Percentiles rank a stretch among this genome's conserved stretches.
These are phyloP conservation scores for Fusarium albidum DNA, from an alignment of 2,329 filamentous ascomycete genomes.

Conservation along the genomic window DNA sequence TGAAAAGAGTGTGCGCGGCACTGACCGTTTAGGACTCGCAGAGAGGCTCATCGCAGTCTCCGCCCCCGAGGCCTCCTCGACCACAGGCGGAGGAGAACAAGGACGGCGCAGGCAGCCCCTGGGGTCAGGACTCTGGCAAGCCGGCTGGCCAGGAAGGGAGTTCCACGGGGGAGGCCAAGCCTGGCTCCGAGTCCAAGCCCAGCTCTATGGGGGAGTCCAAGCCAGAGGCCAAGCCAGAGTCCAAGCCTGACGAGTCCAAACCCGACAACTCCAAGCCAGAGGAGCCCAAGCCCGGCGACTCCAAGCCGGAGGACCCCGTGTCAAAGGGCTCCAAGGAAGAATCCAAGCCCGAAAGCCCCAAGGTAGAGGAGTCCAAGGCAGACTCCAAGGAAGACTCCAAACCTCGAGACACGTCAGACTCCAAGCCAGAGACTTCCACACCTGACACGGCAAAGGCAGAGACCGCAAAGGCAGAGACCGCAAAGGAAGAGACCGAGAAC, in stretches of 20 bases:
- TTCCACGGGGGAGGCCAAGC: conserved; percentile 2
- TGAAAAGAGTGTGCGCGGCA: neutral
- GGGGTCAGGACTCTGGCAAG: conserved; percentile 19
- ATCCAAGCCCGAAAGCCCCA: neutral
- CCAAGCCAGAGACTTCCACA: too few species aligned
- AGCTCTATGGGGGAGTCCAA: neutral
- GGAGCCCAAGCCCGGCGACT: conserved; percentile 1
- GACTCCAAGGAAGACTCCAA: neutral
- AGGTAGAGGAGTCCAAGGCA: neutral
- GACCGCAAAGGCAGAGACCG: neutral
- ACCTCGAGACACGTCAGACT: neutral
- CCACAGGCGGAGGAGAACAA: conserved; percentile 8
- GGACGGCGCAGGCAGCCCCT: conserved; percentile 11
- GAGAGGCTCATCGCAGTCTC: conserved; percentile 18
- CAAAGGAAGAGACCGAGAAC: too few species aligned
- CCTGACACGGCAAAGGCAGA: neutral
- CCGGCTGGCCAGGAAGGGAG: conserved; percentile 18
- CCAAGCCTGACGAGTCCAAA: neutral
- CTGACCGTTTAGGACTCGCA: conserved; percentile 28
- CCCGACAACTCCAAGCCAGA: neutral
- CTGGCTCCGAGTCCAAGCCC: conserved; percentile 10
- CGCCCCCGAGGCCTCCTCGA: conserved; percentile 19
- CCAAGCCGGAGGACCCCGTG: conserved; percentile 15
- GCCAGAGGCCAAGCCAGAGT: neutral
- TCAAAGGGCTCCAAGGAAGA: conserved; percentile 21